Evolutionary conservation across 2,329 filamentous ascomycete species (phyloP).

Genomic region (Calonectria henricotiae): DNA sequence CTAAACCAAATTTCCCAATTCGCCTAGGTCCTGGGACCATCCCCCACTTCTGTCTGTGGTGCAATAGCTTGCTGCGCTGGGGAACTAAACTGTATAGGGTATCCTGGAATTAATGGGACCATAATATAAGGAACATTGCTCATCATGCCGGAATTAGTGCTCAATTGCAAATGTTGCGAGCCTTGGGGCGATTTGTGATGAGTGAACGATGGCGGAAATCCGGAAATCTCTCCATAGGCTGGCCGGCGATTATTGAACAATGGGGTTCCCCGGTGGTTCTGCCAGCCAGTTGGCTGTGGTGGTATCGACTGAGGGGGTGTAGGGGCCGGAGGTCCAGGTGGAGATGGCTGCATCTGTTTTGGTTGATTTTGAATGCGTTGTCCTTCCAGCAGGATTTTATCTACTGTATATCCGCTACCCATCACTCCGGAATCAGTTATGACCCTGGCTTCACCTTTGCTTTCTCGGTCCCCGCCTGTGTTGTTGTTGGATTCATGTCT

Average conservation of each 20-base stretch:
- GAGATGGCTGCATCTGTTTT: conserved; percentile 12
- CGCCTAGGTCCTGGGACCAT: too few relatives aligned
- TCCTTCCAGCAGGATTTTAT: background rate
- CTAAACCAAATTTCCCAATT: background rate
- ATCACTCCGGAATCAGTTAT: background rate
- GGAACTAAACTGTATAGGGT: conserved; percentile 13
- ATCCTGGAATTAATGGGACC: conserved; percentile 8
- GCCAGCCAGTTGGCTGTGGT: background rate
- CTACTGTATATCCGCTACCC: background rate
- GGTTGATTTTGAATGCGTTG: conserved; percentile 1
- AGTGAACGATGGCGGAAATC: conserved; percentile 14
- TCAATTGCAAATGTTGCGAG: conserved; percentile 17
- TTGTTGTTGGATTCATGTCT: background rate
- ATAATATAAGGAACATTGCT: conserved; percentile 7
- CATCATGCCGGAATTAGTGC: background rate
- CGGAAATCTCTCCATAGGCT: background rate
- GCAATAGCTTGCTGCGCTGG: background rate
- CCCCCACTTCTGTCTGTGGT: background rate
- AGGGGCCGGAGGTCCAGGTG: conserved; percentile 14
- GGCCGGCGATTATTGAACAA: conserved; percentile 1
- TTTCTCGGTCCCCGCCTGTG: background rate
- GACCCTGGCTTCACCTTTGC: background rate
- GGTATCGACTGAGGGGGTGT: conserved; percentile 5
- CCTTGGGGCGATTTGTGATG: background rate
- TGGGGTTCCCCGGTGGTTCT: background rate